Conservation (phyloP, 768 basidiomycete species). For the Amanita rubescens region DNA sequence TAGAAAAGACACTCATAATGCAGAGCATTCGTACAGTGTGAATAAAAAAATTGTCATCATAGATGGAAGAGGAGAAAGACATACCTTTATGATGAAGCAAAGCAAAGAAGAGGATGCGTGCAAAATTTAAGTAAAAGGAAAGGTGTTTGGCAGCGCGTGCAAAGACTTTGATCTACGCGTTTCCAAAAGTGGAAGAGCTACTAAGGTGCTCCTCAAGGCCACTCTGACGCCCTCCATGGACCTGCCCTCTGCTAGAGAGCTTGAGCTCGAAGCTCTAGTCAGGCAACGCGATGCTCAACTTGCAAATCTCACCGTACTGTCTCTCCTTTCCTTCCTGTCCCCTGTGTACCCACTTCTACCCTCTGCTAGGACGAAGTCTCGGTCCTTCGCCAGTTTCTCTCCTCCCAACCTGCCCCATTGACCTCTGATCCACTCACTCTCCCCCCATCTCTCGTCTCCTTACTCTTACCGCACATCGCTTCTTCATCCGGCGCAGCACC, state of each 20-base stretch:
- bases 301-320: constrained; percentile 62
- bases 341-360: constrained; percentile 13
- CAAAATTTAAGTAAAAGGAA: background rate
- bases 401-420: constrained; percentile 51
- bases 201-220: too few relatives aligned
- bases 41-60: constrained; percentile 58
- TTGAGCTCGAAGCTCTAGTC: constrained; percentile 76
- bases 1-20: constrained; percentile 55
- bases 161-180: background rate
- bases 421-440: constrained; percentile 58
- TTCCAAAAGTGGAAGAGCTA: background rate
- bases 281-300: constrained; percentile 69
- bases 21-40: constrained; percentile 67
- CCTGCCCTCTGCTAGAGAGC: constrained; percentile 65
- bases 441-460: constrained; percentile 61
- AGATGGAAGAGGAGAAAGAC: constrained; percentile 16
- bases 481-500: constrained; percentile 27
- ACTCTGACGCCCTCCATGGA: constrained; percentile 37
- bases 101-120: background rate
- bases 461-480: constrained; percentile 62
- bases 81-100: constrained; percentile 14
- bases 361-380: constrained; percentile 61
- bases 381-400: constrained; percentile 57
- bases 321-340: constrained; percentile 1
- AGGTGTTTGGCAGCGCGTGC: constrained; percentile 9